Evolutionary conservation across 78 protist genomes (phyloP).

Genomic region (Dictyostelium capitatum): DNA sequence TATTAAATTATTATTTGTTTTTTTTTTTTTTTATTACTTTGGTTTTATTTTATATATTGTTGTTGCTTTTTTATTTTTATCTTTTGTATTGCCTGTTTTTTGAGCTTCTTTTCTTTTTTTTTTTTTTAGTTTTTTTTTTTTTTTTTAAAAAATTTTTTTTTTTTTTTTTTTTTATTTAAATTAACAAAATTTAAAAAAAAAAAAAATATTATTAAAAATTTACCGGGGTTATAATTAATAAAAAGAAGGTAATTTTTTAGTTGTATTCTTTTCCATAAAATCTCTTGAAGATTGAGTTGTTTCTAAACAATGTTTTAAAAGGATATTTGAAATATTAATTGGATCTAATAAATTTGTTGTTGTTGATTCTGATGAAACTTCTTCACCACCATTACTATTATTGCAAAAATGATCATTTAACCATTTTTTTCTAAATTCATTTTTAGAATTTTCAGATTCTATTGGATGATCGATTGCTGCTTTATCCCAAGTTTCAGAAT

Average conservation of each 20-base stretch:
- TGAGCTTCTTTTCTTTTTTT: no score
- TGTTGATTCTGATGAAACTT: not conserved
- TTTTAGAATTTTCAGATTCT: slow-evolving; percentile 55
- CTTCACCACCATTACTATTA: no score
- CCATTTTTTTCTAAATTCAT: slow-evolving; percentile 43
- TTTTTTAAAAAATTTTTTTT: not conserved
- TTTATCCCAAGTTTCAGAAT: slow-evolving; percentile 58
- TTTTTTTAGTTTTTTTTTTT: slow-evolving; percentile 1
- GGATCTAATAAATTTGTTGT: slow-evolving; percentile 10
- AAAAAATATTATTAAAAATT: no score
- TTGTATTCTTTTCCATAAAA: slow-evolving; percentile 76
- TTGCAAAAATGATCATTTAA: slow-evolving; percentile 23
- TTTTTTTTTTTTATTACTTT: not conserved
- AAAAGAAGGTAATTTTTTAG: slow-evolving; percentile 50
- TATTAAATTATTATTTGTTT: no score
- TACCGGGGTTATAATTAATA: slow-evolving; percentile 87
- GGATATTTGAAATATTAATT: slow-evolving; percentile 5
- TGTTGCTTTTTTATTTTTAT: no score
- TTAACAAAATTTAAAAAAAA: not conserved
- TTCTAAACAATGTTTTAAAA: slow-evolving; percentile 60
- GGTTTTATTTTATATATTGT: no score
- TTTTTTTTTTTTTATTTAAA: not conserved
- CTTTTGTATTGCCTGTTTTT: no score
- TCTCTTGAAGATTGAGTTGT: slow-evolving; percentile 68
- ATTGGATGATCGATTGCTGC: slow-evolving; percentile 31